A percentile compares a stretch with the other conserved stretches of the same genome.
Conservation (phyloP, 345 rosid species). For the Reutealis trisperma region DNA sequence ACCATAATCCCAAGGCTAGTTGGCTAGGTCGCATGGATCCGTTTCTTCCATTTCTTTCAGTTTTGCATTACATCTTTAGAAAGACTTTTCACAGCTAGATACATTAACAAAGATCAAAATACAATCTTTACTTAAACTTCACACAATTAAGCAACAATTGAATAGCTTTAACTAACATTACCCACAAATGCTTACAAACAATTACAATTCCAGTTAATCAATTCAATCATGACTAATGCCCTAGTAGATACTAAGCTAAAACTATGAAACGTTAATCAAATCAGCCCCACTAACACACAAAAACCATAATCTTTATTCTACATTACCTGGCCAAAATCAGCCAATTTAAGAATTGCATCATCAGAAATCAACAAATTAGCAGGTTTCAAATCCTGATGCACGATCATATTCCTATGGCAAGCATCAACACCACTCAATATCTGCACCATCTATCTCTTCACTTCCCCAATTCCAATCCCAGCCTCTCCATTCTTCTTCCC, state of each 20-base stretch:
- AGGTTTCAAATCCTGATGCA: constrained; percentile 92
- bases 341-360: constrained; percentile 82
- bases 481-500: constrained; percentile 42
- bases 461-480: constrained; percentile 56
- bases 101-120: not conserved
- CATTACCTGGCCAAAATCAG: constrained; percentile 98
- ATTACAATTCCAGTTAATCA: not conserved
- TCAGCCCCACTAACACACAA: not conserved
- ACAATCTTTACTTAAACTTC: not conserved
- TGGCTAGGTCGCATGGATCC: too few relatives aligned
- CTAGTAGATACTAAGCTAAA: not conserved
- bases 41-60: too few relatives aligned
- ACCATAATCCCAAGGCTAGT: too few relatives aligned
- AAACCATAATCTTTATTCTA: not conserved
- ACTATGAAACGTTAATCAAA: not conserved
- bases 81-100: too few relatives aligned
- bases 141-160: too few relatives aligned
- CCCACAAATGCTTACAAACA: too few relatives aligned
- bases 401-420: constrained; percentile 74
- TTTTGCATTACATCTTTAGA: too few relatives aligned
- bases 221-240: not conserved
- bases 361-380: constrained; percentile 77
- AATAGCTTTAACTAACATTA: too few relatives aligned
- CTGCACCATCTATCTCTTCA: constrained; percentile 96
- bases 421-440: constrained; percentile 71